Evolutionary conservation across 805 yeast species (phyloP), one percentile per base, ranked within the genome.

Genomic region (Candida nemodendra): DNA sequence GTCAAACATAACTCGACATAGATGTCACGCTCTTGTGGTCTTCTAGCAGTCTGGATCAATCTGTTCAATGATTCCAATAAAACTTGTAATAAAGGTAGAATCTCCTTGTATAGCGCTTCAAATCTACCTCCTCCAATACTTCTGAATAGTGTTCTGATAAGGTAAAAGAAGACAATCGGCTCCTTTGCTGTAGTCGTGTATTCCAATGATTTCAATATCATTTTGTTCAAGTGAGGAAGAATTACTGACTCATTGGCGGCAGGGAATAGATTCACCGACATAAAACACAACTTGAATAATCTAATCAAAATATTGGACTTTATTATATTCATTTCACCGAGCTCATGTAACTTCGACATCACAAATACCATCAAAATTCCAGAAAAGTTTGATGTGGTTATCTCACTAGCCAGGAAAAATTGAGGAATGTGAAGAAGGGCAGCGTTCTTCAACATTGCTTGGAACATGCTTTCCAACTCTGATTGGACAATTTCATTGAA

Each of bases 111-210:
- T 13, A 93, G 68, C 37, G 82, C 80, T 60, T 93, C 99, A 58
- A 93, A 91, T 41, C 98, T 71, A 5, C 99, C 99, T 34, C 99
- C 98, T 23, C 97, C 96, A 32, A 93, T 90, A 53, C 95, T 85
- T 61, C 98, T 73, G 69, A 93, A 93, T 34, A 93, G 66, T 0
- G 95, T 87, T 52, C 98, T 71, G 16, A 93, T 83, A 50, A 93
- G 69, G 51, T 89, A 85, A 46, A 91, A 90, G 58, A 89, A 93
- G 2, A 88, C 87, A 17, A 87, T 71, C 4, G 99, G 98, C 55
- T 91, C 96, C 48, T 85, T 84, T 0, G 97, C 86, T 6, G 81
- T 79, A 1, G 96, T 84, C 0, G 96, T 80, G 37, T 78, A 71
- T 41, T 81, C 79, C 57, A 93, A 68, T 0, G 95, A 85, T 40